Base-by-base conservation (phyloP, 805 yeast species). In the Metschnikowia reukaufii region DNA sequence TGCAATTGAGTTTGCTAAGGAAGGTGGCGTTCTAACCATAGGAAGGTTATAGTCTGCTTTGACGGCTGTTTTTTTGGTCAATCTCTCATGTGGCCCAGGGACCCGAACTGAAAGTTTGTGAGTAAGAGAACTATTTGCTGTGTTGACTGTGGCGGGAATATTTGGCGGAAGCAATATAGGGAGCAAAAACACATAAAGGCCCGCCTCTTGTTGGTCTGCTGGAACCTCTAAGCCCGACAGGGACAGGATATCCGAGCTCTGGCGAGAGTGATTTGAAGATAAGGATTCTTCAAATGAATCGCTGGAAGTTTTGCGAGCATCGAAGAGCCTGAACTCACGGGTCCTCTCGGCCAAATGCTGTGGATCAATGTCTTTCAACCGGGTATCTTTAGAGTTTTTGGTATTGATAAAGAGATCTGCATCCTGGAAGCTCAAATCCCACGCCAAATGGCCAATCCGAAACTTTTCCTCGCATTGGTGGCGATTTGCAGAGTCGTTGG, bases 101-200 rank as follows among this genome's bases (percentile, higher is more conserved):
- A 79, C 55, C 37, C 72, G 70, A 18, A 78, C 60, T 4, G 50
- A 59, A 17, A 79, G 58, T 2, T 57, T 59, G 58, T 82, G 86
- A 1, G 54, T 49, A 8, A 82, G 64, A 4, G 73, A 58, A 1
- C 85, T 81, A 49, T 77, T 69, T 8, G 81, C 73, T 1, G 85
- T 74, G 5, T 64, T 60, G 12, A 82, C 69, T 0, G 87, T 64
- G 42, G 86, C 88, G 0, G 92, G 87, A 1, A 84, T 76, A 46
- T 73, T 75, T 20, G 79, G 72, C 0, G 88, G 85, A 43, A 84
- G 75, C 5, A 79, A 63, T 0, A 82, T 67, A 0, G 94, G 92
- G 5, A 86, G 61, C 16, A 83, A 61, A 57, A 84, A 86, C 2
- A 86, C 76, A 58, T 86, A 86, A 54, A 83, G 78, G 18, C 95